Conservation (phyloP, 1,139 yeast genomes). For the Candida sojae region DNA sequence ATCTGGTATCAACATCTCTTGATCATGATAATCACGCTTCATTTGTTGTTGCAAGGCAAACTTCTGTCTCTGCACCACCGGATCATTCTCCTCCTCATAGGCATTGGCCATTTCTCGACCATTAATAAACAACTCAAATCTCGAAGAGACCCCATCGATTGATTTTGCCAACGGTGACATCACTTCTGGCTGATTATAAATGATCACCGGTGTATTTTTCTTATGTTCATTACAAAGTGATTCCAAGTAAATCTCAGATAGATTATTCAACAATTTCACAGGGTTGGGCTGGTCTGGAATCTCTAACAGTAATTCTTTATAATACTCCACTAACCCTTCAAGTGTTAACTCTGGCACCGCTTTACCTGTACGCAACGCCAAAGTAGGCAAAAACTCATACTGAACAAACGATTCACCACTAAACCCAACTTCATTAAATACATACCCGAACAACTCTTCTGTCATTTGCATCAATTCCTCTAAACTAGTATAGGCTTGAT, state of each 20-base stretch:
- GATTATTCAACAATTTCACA: conserved; percentile 60
- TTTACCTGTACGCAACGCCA: conserved; percentile 48
- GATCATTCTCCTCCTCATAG: conserved; percentile 94
- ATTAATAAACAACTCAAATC: conserved; percentile 83
- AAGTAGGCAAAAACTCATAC: conserved; percentile 62
- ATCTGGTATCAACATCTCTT: conserved; percentile 73
- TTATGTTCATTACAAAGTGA: conserved; percentile 42
- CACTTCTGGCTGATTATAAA: conserved; percentile 80
- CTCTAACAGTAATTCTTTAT: conserved; percentile 24
- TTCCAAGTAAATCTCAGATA: conserved; percentile 67
- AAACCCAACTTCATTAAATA: conserved; percentile 27
- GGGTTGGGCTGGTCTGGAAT: conserved; percentile 53
- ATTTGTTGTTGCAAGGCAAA: conserved; percentile 57
- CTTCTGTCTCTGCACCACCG: conserved; percentile 63
- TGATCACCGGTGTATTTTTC: conserved; percentile 58
- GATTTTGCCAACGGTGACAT: conserved; percentile 91
- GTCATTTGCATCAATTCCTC: conserved; percentile 68
- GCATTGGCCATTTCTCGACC: conserved; percentile 90
- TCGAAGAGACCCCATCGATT: conserved; percentile 46
- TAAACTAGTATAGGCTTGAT: conserved; percentile 74
- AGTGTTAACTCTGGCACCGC: conserved; percentile 45
- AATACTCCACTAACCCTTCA: conserved; percentile 39
- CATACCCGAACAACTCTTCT: conserved; percentile 51
- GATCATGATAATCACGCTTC: conserved; percentile 52
- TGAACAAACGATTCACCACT: conserved; percentile 25